A percentile compares a stretch with the other conserved stretches of the same genome.
phyloP scores from a whole-genome alignment of 106 monocot genomes.

The Vanilla planifolia region DNA sequence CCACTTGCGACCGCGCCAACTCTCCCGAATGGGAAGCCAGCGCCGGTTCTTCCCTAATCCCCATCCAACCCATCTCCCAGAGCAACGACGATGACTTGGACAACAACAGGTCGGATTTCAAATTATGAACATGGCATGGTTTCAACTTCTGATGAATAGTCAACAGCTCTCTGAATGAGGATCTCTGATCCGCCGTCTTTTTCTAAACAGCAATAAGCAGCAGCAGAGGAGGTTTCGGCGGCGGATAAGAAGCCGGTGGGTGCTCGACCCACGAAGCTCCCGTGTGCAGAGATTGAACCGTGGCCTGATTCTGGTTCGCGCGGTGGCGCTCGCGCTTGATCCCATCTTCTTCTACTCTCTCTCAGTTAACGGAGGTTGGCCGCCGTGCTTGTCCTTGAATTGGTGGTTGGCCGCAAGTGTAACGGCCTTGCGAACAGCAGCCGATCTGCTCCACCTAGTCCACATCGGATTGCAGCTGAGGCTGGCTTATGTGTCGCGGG shows the following conservation, averaged over 20 bases:
- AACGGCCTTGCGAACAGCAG: conserved; percentile 52
- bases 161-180: too few relatives aligned
- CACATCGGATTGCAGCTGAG: conserved; percentile 73
- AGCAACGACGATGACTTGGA: not conserved
- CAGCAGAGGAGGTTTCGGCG: not conserved
- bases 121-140: too few relatives aligned
- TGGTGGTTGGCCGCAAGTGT: conserved; percentile 30
- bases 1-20: conserved; percentile 48
- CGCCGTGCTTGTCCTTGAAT: conserved; percentile 52
- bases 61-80: conserved; percentile 35
- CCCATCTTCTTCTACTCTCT: conserved; percentile 94
- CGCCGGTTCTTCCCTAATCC: conserved; percentile 82
- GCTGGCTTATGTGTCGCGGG: conserved; percentile 79
- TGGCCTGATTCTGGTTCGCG: conserved; percentile 54
- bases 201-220: not conserved
- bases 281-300: conserved; percentile 72
- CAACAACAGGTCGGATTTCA: too few relatives aligned
- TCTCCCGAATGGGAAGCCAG: conserved; percentile 54
- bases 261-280: conserved; percentile 79
- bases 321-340: conserved; percentile 70
- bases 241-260: conserved; percentile 31
- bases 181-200: too few relatives aligned
- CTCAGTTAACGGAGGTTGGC: conserved; percentile 24
- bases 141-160: too few relatives aligned
- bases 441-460: conserved; percentile 41